phyloP scores from a whole-genome alignment of 2,329 filamentous ascomycete genomes.

The Cladophialophora psammophila region DNA sequence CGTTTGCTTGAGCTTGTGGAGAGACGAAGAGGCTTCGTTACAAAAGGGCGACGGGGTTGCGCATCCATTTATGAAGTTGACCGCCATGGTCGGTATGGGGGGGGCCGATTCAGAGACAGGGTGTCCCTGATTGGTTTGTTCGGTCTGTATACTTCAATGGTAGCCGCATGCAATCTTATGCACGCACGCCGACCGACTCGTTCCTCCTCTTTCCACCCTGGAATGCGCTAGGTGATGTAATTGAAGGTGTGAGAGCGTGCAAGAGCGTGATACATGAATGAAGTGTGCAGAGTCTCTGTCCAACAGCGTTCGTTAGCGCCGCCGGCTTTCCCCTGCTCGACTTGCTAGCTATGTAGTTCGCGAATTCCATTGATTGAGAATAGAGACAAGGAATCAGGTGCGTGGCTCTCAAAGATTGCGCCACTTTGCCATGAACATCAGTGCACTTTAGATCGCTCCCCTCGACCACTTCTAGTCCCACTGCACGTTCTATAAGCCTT shows the following conservation, averaged over 20 bases:
- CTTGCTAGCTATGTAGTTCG: too few relatives aligned
- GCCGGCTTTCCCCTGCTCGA: too few relatives aligned
- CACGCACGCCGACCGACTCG: constrained; percentile 9
- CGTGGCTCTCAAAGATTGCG: constrained; percentile 14
- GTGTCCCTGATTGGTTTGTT: constrained; percentile 38
- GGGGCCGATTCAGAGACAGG: constrained; percentile 17
- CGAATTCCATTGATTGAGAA: background rate
- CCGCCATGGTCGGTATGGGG: constrained; percentile 21
- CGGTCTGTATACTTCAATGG: constrained; percentile 39
- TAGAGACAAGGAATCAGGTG: background rate
- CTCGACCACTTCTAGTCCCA: constrained; percentile 34
- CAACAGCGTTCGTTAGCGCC: too few relatives aligned
- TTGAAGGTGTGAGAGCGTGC: too few relatives aligned
- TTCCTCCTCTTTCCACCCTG: background rate
- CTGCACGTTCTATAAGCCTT: constrained; percentile 43
- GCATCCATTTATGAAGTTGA: constrained; percentile 10
- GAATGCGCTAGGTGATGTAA: background rate
- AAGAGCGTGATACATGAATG: too few relatives aligned
- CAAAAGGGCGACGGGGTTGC: constrained; percentile 5
- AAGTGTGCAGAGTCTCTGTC: too few relatives aligned
- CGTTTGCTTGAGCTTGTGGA: constrained; percentile 4
- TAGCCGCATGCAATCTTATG: constrained; percentile 7
- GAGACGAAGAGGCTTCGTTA: constrained; percentile 3
- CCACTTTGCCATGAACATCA: constrained; percentile 23
- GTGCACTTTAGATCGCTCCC: constrained; percentile 3